These are phyloP conservation scores for Mollisia scopiformis DNA, from an alignment of 2,329 filamentous ascomycete genomes.

Conservation along the genomic window DNA sequence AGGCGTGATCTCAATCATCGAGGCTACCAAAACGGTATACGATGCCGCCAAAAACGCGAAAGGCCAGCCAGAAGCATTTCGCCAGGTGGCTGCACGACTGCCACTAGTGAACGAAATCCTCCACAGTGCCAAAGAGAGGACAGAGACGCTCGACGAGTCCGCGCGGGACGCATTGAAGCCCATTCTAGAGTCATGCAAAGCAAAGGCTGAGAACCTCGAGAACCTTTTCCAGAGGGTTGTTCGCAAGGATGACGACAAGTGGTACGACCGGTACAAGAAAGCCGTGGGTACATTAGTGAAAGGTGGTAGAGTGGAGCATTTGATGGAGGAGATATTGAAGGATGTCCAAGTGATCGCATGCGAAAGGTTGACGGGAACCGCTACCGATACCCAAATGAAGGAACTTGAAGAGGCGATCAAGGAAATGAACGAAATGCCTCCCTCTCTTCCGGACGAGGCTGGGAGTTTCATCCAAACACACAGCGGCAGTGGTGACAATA, in stretches of 20 bases:
- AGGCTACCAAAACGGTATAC: slow-evolving; percentile 23
- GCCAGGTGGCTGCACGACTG: slow-evolving; percentile 25
- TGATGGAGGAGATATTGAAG: slow-evolving; percentile 29
- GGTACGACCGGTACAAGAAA: slow-evolving; percentile 26
- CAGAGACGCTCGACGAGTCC: slow-evolving; percentile 20
- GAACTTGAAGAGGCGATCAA: slow-evolving; percentile 9
- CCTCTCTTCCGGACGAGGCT: slow-evolving; percentile 12
- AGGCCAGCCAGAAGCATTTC: slow-evolving; percentile 28
- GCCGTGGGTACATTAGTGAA: slow-evolving; percentile 22
- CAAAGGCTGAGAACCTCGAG: slow-evolving; percentile 25
- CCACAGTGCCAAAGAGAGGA: slow-evolving; percentile 13
- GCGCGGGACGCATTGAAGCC: slow-evolving; percentile 16
- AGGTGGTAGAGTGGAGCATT: slow-evolving; percentile 22
- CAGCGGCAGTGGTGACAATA: neutral
- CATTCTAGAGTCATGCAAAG: slow-evolving; percentile 22
- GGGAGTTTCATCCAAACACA: slow-evolving; percentile 5
- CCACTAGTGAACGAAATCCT: slow-evolving; percentile 24
- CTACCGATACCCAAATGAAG: slow-evolving; percentile 16
- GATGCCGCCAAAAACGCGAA: slow-evolving; percentile 27
- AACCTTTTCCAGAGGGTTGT: slow-evolving; percentile 26
- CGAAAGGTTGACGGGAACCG: slow-evolving; percentile 19
- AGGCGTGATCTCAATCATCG: slow-evolving; percentile 25
- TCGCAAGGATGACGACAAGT: slow-evolving; percentile 25
- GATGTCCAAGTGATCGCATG: slow-evolving; percentile 26
- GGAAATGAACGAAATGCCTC: slow-evolving; percentile 18